Base-by-base conservation (phyloP, 108 stramenopile species). In the Asterionellopsis glacialis region DNA sequence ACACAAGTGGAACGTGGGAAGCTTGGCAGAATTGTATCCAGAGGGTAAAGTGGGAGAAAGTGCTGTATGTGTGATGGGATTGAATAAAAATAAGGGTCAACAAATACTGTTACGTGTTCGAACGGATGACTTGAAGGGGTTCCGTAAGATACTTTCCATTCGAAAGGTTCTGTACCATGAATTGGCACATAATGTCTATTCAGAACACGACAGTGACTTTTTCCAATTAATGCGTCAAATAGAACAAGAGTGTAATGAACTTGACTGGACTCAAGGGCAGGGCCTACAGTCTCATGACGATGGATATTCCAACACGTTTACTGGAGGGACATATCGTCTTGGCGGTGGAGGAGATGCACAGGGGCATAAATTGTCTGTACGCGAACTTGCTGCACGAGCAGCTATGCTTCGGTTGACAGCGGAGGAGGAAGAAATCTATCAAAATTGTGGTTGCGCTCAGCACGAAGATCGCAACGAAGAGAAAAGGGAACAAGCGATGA, bases 81-180 rank as follows among this genome's bases (percentile, higher is more conserved):
- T 92, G 44, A 92, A 92, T 65, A 43, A 74, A 41, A 92, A 92
- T 69, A 69, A 82, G 40, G 90, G 90, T 0, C 76, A 87, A 62
- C 72, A 78, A 45, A 92, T 92, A 21, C 57, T 75, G 11, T 57
- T 92, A 14, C 75, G 90, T 11, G 45, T 92, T 45, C 72, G 88
- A 4, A 90, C 88, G 0, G 88, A 90, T 50, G 88, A 90, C 56
- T 72, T 90, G 19, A 43, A 72, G 40, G 88, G 88, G 0, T 90
- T 82, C 55, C 72, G 88, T 23, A 85, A 85, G 61, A 66, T 69
- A 7, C 55, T 72, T 22, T 72, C 19, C 41, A 70, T 81, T 38
- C 57, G 71, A 24, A 72, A 90, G 55, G 83, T 85, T 1, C 72
- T 90, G 38, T 90, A 55, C 55, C 88, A 90, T 67, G 88, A 90